Evolutionary conservation across 2,329 filamentous ascomycete genomes (phyloP).

Genomic region (Penicillium aurantiogriseum): DNA sequence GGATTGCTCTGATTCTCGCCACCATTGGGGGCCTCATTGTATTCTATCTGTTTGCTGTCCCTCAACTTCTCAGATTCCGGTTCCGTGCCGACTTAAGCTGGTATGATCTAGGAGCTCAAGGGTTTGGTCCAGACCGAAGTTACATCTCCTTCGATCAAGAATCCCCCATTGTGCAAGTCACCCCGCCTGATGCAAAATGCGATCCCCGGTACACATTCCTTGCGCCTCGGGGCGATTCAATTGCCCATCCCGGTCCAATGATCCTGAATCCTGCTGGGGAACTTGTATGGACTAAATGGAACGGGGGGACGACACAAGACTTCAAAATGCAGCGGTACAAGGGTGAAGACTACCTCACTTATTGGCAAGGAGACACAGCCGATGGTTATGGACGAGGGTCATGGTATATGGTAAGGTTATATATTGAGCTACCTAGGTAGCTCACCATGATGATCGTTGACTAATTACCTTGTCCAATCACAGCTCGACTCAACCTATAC

Average conservation of each 20-base stretch:
- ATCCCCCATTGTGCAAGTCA: slow-evolving; percentile 29
- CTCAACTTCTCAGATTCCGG: slow-evolving; percentile 19
- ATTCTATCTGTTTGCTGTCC: slow-evolving; percentile 17
- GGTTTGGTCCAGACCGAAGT: slow-evolving; percentile 29
- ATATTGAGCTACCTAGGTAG: slow-evolving; percentile 27
- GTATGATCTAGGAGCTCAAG: slow-evolving; percentile 34
- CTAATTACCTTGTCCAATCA: slow-evolving; percentile 1
- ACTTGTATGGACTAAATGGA: slow-evolving; percentile 33
- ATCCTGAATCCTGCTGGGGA: slow-evolving; percentile 36
- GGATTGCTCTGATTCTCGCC: slow-evolving; percentile 3
- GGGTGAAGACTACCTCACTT: slow-evolving; percentile 47
- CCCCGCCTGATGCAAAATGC: slow-evolving; percentile 26
- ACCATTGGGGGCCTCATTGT: slow-evolving; percentile 7
- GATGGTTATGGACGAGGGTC: slow-evolving; percentile 44
- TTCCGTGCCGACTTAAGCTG: slow-evolving; percentile 19
- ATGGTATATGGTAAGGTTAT: slow-evolving; percentile 30
- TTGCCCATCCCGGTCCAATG: slow-evolving; percentile 40
- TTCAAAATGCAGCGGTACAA: slow-evolving; percentile 48
- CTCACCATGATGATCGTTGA: neutral
- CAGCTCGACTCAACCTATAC: slow-evolving; percentile 34
- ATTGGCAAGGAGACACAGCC: slow-evolving; percentile 50
- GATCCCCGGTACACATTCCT: slow-evolving; percentile 33
- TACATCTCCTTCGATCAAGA: slow-evolving; percentile 33
- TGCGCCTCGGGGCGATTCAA: slow-evolving; percentile 33
- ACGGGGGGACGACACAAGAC: slow-evolving; percentile 45